These are phyloP conservation scores for Setaria viridis DNA, from an alignment of 202 grass and related monocot genomes.

Conservation along the genomic window DNA sequence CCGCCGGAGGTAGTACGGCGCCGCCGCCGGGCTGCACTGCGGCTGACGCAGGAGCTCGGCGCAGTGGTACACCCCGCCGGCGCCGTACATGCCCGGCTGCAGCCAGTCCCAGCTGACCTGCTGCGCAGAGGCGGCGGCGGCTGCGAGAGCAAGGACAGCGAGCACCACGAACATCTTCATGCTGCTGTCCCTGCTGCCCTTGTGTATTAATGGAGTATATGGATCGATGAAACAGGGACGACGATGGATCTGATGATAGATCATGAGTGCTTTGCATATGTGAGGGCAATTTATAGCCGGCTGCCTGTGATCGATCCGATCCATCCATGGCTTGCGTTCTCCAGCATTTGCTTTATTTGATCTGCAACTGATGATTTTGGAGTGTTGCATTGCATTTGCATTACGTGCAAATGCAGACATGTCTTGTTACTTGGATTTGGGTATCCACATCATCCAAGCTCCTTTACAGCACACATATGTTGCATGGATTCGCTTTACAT, in stretches of 20 bases:
- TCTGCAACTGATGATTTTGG: conserved; percentile 6
- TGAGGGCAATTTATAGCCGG: not conserved
- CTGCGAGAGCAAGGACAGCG: not conserved
- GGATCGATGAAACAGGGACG: not conserved
- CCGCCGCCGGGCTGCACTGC: conserved; percentile 9
- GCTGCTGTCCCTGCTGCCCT: not conserved
- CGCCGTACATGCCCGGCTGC: not conserved
- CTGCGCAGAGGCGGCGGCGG: not conserved
- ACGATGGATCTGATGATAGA: not conserved
- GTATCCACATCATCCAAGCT: not conserved
- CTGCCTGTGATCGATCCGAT: not conserved
- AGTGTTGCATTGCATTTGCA: not conserved
- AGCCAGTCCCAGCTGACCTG: not conserved
- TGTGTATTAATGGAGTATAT: not conserved
- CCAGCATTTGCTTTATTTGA: not conserved
- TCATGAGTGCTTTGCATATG: not conserved
- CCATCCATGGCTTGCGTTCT: not conserved
- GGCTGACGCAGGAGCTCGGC: conserved; percentile 20
- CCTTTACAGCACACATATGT: not conserved
- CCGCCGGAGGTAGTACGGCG: not conserved
- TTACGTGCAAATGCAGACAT: not conserved
- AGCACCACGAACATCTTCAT: not conserved
- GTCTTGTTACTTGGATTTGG: not conserved
- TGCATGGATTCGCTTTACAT: not conserved
- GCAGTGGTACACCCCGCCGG: not conserved